A percentile compares a stretch with the other conserved stretches of the same genome.
These are phyloP conservation scores for Sugiyamaella grinbergsii DNA, from an alignment of 1,139 yeast genomes.

Conservation along the genomic window DNA sequence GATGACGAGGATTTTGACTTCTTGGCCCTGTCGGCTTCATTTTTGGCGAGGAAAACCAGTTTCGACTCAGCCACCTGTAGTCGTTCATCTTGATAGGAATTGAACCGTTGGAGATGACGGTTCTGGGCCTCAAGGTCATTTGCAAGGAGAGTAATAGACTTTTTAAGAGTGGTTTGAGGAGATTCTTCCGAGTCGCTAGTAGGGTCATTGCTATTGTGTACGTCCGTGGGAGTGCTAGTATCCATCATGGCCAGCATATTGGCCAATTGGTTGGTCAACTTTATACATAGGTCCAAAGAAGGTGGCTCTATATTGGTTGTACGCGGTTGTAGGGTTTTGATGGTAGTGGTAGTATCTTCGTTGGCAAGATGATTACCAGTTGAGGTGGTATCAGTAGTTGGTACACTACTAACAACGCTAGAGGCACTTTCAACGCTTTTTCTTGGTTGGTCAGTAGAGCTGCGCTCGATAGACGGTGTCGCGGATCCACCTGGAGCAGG, in stretches of 20 bases:
- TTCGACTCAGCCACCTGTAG: constrained; percentile 35
- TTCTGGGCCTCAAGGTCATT: constrained; percentile 26
- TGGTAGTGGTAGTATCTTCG: not conserved
- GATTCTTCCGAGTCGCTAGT: constrained; percentile 9
- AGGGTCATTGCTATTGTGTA: too few species aligned
- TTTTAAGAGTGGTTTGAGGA: constrained; percentile 5
- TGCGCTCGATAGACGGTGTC: constrained; percentile 12
- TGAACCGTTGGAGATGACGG: constrained; percentile 21
- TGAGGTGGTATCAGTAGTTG: not conserved
- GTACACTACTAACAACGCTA: not conserved
- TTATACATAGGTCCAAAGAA: constrained; percentile 20
- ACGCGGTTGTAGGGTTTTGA: constrained; percentile 11
- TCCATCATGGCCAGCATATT: constrained; percentile 19
- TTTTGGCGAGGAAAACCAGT: constrained; percentile 33
- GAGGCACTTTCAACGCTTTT: constrained; percentile 10
- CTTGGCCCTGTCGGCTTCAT: constrained; percentile 36
- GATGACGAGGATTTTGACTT: constrained; percentile 24
- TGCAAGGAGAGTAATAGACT: constrained; percentile 17
- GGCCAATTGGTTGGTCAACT: constrained; percentile 22
- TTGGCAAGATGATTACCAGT: not conserved
- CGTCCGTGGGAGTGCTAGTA: not conserved
- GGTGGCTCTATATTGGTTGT: constrained; percentile 21
- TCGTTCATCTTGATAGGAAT: constrained; percentile 26
- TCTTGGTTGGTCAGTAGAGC: constrained; percentile 14
- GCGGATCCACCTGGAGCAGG: constrained; percentile 12